Percentiles rank a stretch among this genome's conserved stretches.
Conservation (phyloP, 352 stramenopile genomes). For the Thalassiosira mediterranea region DNA sequence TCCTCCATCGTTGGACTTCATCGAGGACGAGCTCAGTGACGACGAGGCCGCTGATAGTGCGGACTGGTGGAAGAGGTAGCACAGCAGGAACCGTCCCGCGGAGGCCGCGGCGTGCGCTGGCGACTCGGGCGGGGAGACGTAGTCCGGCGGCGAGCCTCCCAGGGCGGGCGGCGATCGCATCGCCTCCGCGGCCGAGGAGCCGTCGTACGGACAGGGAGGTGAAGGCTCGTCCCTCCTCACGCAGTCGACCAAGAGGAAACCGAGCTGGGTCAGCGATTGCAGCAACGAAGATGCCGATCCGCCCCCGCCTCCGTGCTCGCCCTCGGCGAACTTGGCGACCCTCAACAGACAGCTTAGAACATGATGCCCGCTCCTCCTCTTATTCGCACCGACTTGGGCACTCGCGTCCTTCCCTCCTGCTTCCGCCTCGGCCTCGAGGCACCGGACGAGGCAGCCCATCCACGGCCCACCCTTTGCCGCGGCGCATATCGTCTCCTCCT, state of each 20-base stretch:
- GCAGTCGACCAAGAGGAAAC: slow-evolving; percentile 59
- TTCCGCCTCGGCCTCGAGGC: slow-evolving; percentile 46
- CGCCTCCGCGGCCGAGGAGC: slow-evolving; percentile 8
- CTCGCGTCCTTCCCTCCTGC: slow-evolving; percentile 63
- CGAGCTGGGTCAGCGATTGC: slow-evolving; percentile 57
- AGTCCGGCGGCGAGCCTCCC: slow-evolving; percentile 31
- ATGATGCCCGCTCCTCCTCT: slow-evolving; percentile 38
- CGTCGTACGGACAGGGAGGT: slow-evolving; percentile 16
- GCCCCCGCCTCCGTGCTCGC: slow-evolving; percentile 56
- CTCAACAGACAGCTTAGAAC: slow-evolving; percentile 41
- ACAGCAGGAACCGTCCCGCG: slow-evolving; percentile 47
- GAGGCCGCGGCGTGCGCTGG: slow-evolving; percentile 64
- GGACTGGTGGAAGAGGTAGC: slow-evolving; percentile 55
- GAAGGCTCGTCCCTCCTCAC: slow-evolving; percentile 64
- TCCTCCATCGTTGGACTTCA: slow-evolving; percentile 21
- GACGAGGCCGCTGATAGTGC: slow-evolving; percentile 31
- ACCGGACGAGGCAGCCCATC: too few species aligned
- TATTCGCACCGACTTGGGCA: slow-evolving; percentile 56
- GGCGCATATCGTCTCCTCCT: slow-evolving; percentile 51
- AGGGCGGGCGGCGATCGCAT: slow-evolving; percentile 40
- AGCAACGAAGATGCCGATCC: slow-evolving; percentile 56
- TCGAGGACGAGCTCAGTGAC: slow-evolving; percentile 13
- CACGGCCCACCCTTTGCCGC: slow-evolving; percentile 47
- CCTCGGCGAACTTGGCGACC: slow-evolving; percentile 44
- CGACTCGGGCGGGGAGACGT: slow-evolving; percentile 66